Conservation (phyloP, 2,329 filamentous ascomycete genomes). For the Clonostachys rhizophaga region DNA sequence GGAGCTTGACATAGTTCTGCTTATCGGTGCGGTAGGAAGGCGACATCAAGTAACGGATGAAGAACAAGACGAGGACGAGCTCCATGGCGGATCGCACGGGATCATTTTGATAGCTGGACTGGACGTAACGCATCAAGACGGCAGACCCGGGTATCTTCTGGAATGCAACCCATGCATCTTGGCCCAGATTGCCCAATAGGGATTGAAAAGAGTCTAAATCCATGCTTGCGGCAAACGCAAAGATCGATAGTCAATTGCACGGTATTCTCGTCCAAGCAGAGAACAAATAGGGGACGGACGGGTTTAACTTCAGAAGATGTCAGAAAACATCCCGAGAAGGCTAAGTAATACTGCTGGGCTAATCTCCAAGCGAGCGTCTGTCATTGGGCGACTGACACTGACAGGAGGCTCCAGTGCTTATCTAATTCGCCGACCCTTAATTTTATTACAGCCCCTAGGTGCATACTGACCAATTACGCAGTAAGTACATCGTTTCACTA, state of each 20-base stretch:
- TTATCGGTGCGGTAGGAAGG: slow-evolving; percentile 91
- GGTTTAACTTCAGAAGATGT: too few species aligned
- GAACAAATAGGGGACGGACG: too few species aligned
- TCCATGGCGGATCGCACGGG: slow-evolving; percentile 91
- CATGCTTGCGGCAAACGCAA: slow-evolving; percentile 32
- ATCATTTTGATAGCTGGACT: slow-evolving; percentile 96
- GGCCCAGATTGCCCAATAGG: slow-evolving; percentile 42
- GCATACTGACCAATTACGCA: too few species aligned
- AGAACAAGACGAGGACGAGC: slow-evolving; percentile 90
- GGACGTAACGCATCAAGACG: slow-evolving; percentile 91
- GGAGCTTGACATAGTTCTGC: slow-evolving; percentile 82
- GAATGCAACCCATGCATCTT: slow-evolving; percentile 60
- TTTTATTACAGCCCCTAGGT: too few species aligned
- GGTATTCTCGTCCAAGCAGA: too few species aligned
- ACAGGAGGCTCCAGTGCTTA: too few species aligned
- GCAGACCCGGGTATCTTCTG: slow-evolving; percentile 91
- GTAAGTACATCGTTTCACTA: too few species aligned
- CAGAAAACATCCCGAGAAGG: too few species aligned
- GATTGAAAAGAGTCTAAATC: slow-evolving; percentile 58
- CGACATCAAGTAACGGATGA: slow-evolving; percentile 85
- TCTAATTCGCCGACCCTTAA: too few species aligned
- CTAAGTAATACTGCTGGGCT: too few species aligned
- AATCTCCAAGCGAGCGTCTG: too few species aligned
- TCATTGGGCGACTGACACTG: too few species aligned
- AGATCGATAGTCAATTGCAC: background rate